Evolutionary conservation across 1,139 yeast species (phyloP).

Genomic region (Candida sojae): DNA sequence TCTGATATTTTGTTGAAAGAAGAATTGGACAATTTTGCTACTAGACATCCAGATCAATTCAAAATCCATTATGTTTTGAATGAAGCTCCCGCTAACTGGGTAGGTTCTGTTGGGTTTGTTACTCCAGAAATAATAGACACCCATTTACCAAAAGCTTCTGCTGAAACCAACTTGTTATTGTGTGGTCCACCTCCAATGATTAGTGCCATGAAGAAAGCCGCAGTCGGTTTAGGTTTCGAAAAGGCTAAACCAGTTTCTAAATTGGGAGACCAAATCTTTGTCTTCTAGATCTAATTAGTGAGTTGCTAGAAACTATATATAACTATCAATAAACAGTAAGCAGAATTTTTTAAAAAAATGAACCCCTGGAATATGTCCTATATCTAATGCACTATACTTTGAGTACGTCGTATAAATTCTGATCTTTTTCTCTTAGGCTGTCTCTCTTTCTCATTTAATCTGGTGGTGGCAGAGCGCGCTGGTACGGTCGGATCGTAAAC

Average conservation of each 20-base stretch:
- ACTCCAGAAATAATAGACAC: constrained; percentile 64
- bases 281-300: constrained; percentile 47
- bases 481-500: not conserved
- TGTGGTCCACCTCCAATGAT: constrained; percentile 93
- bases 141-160: constrained; percentile 61
- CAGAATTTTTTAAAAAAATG: no score
- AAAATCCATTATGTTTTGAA: constrained; percentile 80
- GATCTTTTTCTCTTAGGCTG: no score
- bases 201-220: constrained; percentile 84
- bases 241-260: constrained; percentile 92
- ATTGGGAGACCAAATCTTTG: constrained; percentile 90
- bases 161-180: constrained; percentile 70
- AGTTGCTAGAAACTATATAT: no score
- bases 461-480: not conserved
- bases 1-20: constrained; percentile 76
- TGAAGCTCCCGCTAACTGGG: constrained; percentile 54
- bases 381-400: no score
- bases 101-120: constrained; percentile 63
- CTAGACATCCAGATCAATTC: constrained; percentile 73
- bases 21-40: constrained; percentile 69
- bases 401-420: no score
- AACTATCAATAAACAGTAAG: no score
- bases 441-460: no score
- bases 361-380: no score
- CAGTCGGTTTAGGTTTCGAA: constrained; percentile 72